phyloP scores from a whole-genome alignment of 768 basidiomycete genomes.

The Krasilnikovozyma curviuscula region DNA sequence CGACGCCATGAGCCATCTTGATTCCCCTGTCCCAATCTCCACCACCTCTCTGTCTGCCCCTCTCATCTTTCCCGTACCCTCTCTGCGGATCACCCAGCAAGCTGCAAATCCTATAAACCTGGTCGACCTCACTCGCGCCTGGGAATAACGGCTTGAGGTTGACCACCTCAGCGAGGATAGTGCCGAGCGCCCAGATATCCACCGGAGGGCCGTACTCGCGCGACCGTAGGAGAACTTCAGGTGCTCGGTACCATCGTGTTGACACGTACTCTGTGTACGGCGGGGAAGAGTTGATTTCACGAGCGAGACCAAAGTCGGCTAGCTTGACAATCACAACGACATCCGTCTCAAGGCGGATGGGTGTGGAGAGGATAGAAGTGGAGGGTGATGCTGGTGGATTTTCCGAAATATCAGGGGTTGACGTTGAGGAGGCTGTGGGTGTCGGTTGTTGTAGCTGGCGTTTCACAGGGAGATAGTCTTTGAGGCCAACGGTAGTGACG shows the following conservation, averaged over 20 bases:
- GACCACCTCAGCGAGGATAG: constrained; percentile 91
- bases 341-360: constrained; percentile 59
- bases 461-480: constrained; percentile 54
- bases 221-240: constrained; percentile 80
- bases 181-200: constrained; percentile 98
- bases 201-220: constrained; percentile 90
- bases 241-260: constrained; percentile 98
- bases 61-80: constrained; percentile 57
- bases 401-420: neutral
- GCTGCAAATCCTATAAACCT: constrained; percentile 74
- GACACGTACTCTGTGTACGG: constrained; percentile 98
- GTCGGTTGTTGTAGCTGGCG: too few species aligned
- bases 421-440: constrained; percentile 34
- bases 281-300: constrained; percentile 67
- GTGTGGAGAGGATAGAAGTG: constrained; percentile 28
- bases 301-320: constrained; percentile 91
- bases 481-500: constrained; percentile 88
- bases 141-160: constrained; percentile 92
- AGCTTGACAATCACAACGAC: constrained; percentile 93
- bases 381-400: constrained; percentile 4
- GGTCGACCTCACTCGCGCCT: constrained; percentile 78
- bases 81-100: constrained; percentile 78
- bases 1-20: constrained; percentile 65
- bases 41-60: constrained; percentile 55
- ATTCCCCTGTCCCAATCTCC: constrained; percentile 73